Conservation (phyloP, 1,139 yeast species). For the Debaryomyces singareniensis region DNA sequence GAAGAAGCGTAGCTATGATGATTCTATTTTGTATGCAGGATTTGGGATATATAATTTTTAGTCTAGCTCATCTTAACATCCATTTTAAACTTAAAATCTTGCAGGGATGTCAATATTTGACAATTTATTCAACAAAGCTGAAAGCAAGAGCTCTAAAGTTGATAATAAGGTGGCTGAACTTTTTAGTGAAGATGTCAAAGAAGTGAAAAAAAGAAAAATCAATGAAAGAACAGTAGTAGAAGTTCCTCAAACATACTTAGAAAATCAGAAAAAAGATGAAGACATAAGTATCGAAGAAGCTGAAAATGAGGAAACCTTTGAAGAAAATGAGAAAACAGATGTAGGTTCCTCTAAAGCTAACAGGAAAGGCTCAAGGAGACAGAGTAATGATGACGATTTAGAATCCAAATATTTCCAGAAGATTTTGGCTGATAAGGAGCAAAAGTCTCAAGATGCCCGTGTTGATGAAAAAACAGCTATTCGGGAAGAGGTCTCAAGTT, state of each 20-base stretch:
- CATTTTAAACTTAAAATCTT: too few relatives aligned
- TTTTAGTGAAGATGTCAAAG: constrained; percentile 22
- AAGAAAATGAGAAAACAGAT: constrained; percentile 10
- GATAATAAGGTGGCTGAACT: constrained; percentile 37
- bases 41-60: too few relatives aligned
- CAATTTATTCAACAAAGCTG: constrained; percentile 20
- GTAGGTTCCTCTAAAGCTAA: constrained; percentile 11
- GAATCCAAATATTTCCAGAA: constrained; percentile 43
- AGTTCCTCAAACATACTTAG: constrained; percentile 8
- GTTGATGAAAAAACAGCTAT: constrained; percentile 14
- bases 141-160: constrained; percentile 18
- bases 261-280: constrained; percentile 5
- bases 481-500: constrained; percentile 1
- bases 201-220: constrained; percentile 10
- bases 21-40: too few relatives aligned
- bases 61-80: too few relatives aligned
- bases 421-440: constrained; percentile 21
- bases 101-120: constrained; percentile 27
- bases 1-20: too few relatives aligned
- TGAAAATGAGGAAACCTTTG: constrained; percentile 9
- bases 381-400: constrained; percentile 40
- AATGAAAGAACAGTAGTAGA: constrained; percentile 20
- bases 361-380: constrained; percentile 18
- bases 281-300: constrained; percentile 7
- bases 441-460: constrained; percentile 12